Base-by-base conservation (phyloP, 176 grass and related monocot species). In the Aegilops speltoides region DNA sequence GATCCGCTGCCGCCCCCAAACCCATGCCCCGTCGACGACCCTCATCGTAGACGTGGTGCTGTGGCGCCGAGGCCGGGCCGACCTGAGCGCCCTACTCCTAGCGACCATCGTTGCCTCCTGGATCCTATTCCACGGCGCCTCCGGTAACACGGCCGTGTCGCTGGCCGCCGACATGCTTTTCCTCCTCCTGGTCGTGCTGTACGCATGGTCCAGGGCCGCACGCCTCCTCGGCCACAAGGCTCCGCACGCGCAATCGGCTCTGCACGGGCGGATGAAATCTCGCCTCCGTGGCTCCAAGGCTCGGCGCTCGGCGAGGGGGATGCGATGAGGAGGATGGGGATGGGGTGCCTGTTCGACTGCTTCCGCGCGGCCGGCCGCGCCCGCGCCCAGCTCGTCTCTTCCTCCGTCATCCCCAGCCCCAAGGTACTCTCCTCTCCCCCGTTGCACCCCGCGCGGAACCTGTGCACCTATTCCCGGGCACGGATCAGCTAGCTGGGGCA, bases 331-430 rank as follows among this genome's bases (percentile, higher is more conserved):
- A 32, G 5, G 71, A 50, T 72, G 77, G 38, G 10, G 82, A 95
- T 94, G 96, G 90, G 90, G 52, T 98, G 93, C 68, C 68, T 98
- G 57, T 88, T 95, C 67, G 87, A 86, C 75, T 98, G 96, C 79
- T 98, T 98, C 76, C 90, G 93, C 7, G 81, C 80, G 68, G 56
- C 86, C 19, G 37, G 20, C 3, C 59, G 22, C 6, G 13, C 36
- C 29, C 79, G 63, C 12, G 74, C 56, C 69, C 82, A 83, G 22
- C 57, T 66, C 62, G 85, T 75, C 38, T 82, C 84, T 43, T 79
- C 84, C 22, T 86, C 91, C 84, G 78, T 76, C 61, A 60, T 15
- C 22, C 92, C 86, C n/a, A 68, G 8, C 38, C 82, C 77, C 81
- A 86, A 90, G 96, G 96, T 95, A 28, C 28, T 33, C 15, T 5